Conservation (phyloP, 768 basidiomycete species). For the Serendipita vermifera region DNA sequence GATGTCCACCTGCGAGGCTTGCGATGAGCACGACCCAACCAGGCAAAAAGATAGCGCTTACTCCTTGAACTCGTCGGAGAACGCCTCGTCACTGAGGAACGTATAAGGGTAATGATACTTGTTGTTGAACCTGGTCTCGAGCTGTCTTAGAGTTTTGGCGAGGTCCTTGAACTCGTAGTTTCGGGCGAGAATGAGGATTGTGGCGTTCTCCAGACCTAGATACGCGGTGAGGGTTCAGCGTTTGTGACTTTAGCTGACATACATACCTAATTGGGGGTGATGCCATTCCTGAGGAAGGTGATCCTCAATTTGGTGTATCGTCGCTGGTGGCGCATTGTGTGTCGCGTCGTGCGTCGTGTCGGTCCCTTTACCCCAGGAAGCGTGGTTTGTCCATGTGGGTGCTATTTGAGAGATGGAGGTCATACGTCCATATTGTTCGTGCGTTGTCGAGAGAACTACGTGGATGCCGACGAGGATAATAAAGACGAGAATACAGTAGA, state of each 20-base stretch:
- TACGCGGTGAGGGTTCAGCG: no score
- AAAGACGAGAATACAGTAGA: constrained; percentile 4
- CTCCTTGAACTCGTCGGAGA: constrained; percentile 62
- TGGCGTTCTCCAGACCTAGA: constrained; percentile 55
- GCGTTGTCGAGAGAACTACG: neutral
- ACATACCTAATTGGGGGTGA: neutral
- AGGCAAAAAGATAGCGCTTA: constrained; percentile 22
- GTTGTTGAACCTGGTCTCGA: constrained; percentile 82
- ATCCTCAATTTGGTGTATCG: neutral
- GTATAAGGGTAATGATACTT: constrained; percentile 74
- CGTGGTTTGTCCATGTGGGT: neutral
- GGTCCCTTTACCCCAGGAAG: no score
- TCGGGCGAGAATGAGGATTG: constrained; percentile 51
- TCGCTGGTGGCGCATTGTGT: neutral
- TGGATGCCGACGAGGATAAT: neutral
- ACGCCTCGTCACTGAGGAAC: constrained; percentile 76
- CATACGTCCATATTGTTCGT: neutral
- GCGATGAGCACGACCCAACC: constrained; percentile 15
- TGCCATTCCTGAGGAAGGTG: neutral
- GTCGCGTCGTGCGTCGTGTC: no score
- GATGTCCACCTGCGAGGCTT: constrained; percentile 25
- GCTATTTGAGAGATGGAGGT: neutral
- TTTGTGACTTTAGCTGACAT: no score
- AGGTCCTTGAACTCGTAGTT: constrained; percentile 51
- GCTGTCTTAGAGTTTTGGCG: constrained; percentile 49